Evolutionary conservation across 2,329 filamentous ascomycete species (phyloP), one percentile per base, ranked within the genome.

Genomic region (Botryotinia calthae): DNA sequence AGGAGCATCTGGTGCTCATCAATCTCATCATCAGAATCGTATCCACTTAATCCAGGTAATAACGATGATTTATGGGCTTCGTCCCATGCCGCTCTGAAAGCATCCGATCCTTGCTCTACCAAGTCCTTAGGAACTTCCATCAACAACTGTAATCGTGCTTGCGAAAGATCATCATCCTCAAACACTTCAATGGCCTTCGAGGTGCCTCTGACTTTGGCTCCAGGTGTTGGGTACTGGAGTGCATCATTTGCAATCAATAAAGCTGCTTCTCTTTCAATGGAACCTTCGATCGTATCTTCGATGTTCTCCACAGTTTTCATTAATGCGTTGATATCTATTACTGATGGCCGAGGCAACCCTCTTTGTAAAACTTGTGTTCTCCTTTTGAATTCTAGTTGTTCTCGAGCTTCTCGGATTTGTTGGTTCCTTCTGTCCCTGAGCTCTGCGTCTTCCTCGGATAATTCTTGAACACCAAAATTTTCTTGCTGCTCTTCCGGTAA

Each of bases 331-430:
- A 96, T 82, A 81, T 98, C 91, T 22, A 98, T 85, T 2, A 87
- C 83, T 1, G 87, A 86, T 1, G 96, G 94, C 62, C 95, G 88
- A 12, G 96, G 96, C 20, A 99, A 85, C 6, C 88, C 89, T 77
- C 88, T 90, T 82, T 98, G 95, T 82, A 98, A 90, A n/a, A 97
- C 95, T 79, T 97, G 94, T 1, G 93, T 97, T 78, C 96, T 91
- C 68, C 95, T 88, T 81, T 89, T 91, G 79, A 94, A 92, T 77
- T 98, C 95, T 20, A 90, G 87, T 83, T 79, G 87, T 81, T 80
- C 91, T 85, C 83, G 89, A 80, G 91, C 92, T 79, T 95, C 90
- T 56, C 87, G 87, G 67, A 91, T 88, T 75, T 92, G 89, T 63
- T 88, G 88, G 80, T 97, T 94, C 74, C 93, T 88, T 72, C 90